Base-by-base conservation (phyloP, 306 rosid species). In the Cicer pinnatifidum region DNA sequence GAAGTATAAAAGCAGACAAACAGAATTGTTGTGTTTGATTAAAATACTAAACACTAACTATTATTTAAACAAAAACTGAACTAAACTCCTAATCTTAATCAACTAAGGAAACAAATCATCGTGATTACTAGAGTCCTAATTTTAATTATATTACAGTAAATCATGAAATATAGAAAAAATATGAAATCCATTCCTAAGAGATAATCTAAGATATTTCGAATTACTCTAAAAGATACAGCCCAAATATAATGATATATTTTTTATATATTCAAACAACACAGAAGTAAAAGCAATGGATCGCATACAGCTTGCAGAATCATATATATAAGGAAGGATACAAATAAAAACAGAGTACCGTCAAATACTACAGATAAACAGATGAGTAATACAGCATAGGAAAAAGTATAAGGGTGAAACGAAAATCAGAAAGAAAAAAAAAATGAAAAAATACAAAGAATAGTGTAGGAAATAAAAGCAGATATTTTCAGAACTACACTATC, bases 401-500 rank as follows among this genome's bases (percentile, higher is more conserved):
- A 9, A 28, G 37, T 35, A 60, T 6, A 50, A 67, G 23, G 43
- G 46, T 13, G 2, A 28, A 45, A 19, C 33, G 5, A 50, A 59
- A 37, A 69, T 41, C 37, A 9, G 8, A 67, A 52, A 10, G 5
- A 54, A 52, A 71, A 69, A n/a, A 8, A 8, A 78, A 66, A 73
- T 45, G 50, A 75, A 65, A 53, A 43, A 10, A 38, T 69, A 48
- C 65, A 61, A 48, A 47, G 40, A 16, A 39, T 13, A 37, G 52
- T 20, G 50, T 40, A 57, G 58, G 16, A 35, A 60, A 70, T 6
- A 63, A 40, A 64, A 45, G 17, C 12, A 54, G 63, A 37, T 65
- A 57, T 41, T 38, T 13, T 19, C 19, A 33, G n/a, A 65, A 39
- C 50, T 45, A 35, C 12, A 60, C 7, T 33, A 51, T 15, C 71